Evolutionary conservation across 768 basidiomycete species (phyloP).

Genomic region (Zangia roseola): DNA sequence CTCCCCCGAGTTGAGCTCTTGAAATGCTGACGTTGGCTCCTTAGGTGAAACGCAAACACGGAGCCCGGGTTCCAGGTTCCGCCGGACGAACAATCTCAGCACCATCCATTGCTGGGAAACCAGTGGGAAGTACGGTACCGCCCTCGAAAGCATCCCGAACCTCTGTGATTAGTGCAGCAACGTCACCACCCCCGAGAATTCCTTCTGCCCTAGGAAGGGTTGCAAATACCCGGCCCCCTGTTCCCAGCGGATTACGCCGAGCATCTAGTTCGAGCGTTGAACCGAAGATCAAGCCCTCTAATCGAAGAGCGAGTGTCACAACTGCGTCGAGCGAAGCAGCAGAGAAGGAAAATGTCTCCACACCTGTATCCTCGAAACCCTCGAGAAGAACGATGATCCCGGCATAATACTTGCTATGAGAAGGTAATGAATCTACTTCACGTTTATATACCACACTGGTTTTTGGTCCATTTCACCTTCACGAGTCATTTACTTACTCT

Average conservation of each 20-base stretch:
- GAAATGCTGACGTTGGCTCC: conserved; percentile 1
- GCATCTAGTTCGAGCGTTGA: conserved; percentile 33
- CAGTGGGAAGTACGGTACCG: conserved; percentile 52
- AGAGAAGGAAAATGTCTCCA: conserved; percentile 59
- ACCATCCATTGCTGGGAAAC: conserved; percentile 22
- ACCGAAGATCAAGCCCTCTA: conserved; percentile 34
- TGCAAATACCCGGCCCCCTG: conserved; percentile 15
- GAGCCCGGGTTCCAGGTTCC: conserved; percentile 56
- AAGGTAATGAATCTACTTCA: not conserved
- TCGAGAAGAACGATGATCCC: conserved; percentile 17
- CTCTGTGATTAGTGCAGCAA: conserved; percentile 31
- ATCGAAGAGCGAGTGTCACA: conserved; percentile 34
- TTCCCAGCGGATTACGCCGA: conserved; percentile 21
- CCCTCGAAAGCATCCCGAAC: conserved; percentile 35
- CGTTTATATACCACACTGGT: conserved; percentile 10
- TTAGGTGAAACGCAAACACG: conserved; percentile 64
- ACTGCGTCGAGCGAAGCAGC: conserved; percentile 44
- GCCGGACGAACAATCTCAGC: conserved; percentile 48
- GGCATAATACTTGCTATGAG: conserved; percentile 9
- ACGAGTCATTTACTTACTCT: conserved; percentile 6
- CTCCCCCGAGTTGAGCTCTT: not conserved
- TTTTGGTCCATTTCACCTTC: conserved; percentile 3
- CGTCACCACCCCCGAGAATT: conserved; percentile 39
- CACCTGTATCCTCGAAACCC: conserved; percentile 18
- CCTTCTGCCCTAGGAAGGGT: conserved; percentile 32